Evolutionary conservation across 2,329 filamentous ascomycete species (phyloP).

Genomic region (Apiospora hydei): DNA sequence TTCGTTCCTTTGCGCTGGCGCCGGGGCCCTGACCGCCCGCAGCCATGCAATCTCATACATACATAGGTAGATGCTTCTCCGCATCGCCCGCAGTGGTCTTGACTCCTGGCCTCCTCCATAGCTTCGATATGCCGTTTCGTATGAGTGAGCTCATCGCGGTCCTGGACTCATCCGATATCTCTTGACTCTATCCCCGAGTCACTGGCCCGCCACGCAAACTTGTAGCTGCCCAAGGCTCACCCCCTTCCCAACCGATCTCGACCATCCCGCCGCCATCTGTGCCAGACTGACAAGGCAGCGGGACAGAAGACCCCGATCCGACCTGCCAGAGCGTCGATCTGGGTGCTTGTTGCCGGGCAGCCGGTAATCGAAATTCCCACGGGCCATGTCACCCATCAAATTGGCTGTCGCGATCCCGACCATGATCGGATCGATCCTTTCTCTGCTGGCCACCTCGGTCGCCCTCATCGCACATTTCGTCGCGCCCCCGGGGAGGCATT

Average conservation of each 20-base stretch:
- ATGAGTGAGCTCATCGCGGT: neutral
- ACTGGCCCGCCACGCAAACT: neutral
- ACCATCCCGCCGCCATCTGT: neutral
- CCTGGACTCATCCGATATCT: neutral
- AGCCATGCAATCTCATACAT: neutral
- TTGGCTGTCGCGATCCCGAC: conserved; percentile 17
- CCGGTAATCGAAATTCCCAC: neutral
- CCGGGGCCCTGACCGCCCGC: neutral
- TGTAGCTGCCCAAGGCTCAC: neutral
- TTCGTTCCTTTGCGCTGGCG: no score
- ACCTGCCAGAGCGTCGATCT: no score
- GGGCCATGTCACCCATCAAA: conserved; percentile 24
- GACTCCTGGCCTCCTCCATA: neutral
- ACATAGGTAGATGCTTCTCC: neutral
- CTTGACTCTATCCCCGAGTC: neutral
- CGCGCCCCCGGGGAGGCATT: conserved; percentile 9
- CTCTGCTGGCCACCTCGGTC: neutral
- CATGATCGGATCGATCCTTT: conserved; percentile 9
- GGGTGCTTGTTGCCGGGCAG: neutral
- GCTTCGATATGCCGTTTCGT: neutral
- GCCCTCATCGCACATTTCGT: neutral
- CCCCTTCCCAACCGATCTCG: neutral
- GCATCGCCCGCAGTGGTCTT: neutral
- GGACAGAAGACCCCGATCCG: no score
- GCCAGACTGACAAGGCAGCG: neutral